phyloP scores from a whole-genome alignment of 1,284 basidiomycete species.

The Afroboletus lepidellus region DNA sequence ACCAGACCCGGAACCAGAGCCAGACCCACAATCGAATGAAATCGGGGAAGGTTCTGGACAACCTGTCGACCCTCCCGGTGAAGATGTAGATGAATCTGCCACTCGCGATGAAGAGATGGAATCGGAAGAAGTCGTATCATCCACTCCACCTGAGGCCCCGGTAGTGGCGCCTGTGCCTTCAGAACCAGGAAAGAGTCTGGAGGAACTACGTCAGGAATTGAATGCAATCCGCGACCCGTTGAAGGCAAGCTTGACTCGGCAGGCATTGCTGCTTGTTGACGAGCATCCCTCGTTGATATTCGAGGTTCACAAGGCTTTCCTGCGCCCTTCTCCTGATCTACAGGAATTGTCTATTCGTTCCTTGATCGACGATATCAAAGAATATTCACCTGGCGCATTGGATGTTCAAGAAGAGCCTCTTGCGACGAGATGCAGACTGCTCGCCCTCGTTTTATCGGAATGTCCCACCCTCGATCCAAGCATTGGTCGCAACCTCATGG shows the following conservation, averaged over 20 bases:
- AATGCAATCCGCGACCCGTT: constrained; percentile 67
- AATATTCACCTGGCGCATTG: constrained; percentile 63
- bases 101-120: constrained; percentile 33
- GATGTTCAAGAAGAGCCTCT: constrained; percentile 72
- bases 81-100: constrained; percentile 25
- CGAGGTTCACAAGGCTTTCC: constrained; percentile 82
- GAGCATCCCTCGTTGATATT: constrained; percentile 87
- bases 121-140: constrained; percentile 23
- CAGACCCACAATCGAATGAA: constrained; percentile 37
- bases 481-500: constrained; percentile 57
- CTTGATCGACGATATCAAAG: constrained; percentile 71
- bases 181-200: constrained; percentile 48
- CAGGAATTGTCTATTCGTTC: constrained; percentile 61
- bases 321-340: constrained; percentile 57
- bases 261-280: constrained; percentile 80
- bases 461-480: constrained; percentile 56
- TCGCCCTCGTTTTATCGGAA: constrained; percentile 83
- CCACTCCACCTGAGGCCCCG: constrained; percentile 13
- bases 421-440: constrained; percentile 77
- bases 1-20: constrained; percentile 51
- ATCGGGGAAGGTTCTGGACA: constrained; percentile 31
- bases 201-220: constrained; percentile 65
- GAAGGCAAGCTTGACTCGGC: constrained; percentile 62
- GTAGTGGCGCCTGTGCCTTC: constrained; percentile 8
- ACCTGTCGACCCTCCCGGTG: constrained; percentile 27